Conservation (phyloP, 179 eudicot genomes). For the Monotropa hypopitys region DNA sequence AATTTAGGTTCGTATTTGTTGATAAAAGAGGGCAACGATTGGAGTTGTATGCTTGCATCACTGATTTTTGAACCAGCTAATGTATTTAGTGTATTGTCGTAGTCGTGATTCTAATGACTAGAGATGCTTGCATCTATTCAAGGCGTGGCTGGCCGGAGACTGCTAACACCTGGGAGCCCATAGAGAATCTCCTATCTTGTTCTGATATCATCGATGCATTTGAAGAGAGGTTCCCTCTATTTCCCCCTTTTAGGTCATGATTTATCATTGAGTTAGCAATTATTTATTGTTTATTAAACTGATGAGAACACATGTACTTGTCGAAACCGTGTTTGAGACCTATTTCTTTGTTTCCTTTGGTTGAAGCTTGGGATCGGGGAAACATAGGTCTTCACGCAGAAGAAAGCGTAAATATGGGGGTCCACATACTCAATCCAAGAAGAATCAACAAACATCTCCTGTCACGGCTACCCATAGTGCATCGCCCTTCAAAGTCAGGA, state of each 20-base stretch:
- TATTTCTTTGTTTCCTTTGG: constrained; percentile 11
- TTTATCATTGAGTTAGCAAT: neutral
- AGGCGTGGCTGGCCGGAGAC: constrained; percentile 99
- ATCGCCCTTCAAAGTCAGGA: constrained; percentile 26
- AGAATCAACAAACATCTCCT: constrained; percentile 63
- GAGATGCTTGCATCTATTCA: constrained; percentile 15
- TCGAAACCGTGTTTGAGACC: constrained; percentile 1
- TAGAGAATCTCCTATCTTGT: constrained; percentile 64
- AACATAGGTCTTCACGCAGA: constrained; percentile 42
- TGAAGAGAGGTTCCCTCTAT: constrained; percentile 39
- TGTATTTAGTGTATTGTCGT: neutral
- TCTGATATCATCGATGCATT: constrained; percentile 79
- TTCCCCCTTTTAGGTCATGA: neutral
- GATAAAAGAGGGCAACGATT: neutral
- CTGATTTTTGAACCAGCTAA: neutral
- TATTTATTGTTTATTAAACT: neutral
- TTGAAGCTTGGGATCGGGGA: constrained; percentile 50
- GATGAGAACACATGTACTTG: neutral
- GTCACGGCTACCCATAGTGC: constrained; percentile 45
- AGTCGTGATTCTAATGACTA: neutral
- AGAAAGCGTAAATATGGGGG: constrained; percentile 51
- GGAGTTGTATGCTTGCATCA: neutral
- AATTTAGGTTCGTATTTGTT: neutral
- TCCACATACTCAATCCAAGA: constrained; percentile 45
- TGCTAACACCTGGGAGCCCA: constrained; percentile 94